Conservation (phyloP, 148 eudicot genomes). For the Cornus controversa region DNA sequence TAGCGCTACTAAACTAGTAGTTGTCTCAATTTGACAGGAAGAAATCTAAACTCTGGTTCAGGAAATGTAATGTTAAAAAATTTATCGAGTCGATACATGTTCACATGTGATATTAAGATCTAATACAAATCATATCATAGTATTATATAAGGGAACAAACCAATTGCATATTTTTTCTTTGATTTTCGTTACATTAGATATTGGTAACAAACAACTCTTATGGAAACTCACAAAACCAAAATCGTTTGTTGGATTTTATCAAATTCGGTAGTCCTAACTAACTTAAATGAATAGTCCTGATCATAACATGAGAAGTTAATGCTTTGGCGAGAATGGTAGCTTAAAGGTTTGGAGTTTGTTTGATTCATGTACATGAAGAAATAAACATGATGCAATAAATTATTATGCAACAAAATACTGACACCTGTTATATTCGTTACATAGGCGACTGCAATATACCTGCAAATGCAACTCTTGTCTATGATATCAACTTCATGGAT, state of each 20-base stretch:
- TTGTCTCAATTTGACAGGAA: background rate
- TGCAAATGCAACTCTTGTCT: slow-evolving; percentile 76
- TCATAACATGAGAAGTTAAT: background rate
- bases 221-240: background rate
- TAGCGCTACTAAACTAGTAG: background rate
- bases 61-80: no score
- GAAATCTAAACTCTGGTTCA: background rate
- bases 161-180: background rate
- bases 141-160: background rate
- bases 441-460: slow-evolving; percentile 93
- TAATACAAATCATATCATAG: background rate
- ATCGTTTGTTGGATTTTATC: background rate
- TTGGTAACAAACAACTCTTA: background rate
- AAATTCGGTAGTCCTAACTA: background rate
- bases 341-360: background rate
- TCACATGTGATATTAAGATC: background rate
- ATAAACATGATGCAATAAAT: background rate
- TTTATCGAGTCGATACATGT: background rate
- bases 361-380: background rate
- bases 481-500: slow-evolving; percentile 63
- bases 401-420: background rate
- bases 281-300: background rate
- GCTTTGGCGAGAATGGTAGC: background rate
- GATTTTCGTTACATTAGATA: background rate
- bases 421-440: background rate